These are phyloP conservation scores for Colletotrichum abscissum DNA, from an alignment of 2,329 filamentous ascomycete genomes.

Conservation along the genomic window DNA sequence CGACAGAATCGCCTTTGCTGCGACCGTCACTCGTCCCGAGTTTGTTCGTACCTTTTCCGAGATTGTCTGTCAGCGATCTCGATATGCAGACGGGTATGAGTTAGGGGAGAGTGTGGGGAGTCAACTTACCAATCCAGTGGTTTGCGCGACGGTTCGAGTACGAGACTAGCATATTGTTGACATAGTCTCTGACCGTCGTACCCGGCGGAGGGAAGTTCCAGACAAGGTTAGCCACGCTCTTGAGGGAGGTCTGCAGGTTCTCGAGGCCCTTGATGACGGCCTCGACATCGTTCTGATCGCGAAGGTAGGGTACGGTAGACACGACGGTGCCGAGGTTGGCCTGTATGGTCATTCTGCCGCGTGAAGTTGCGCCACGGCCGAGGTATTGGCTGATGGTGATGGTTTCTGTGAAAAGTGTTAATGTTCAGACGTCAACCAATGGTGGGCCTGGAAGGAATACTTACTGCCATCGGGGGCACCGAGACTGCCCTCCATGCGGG, in stretches of 20 bases:
- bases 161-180: conserved; percentile 58
- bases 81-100: too few relatives aligned
- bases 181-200: conserved; percentile 65
- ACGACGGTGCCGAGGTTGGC: conserved; percentile 68
- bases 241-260: conserved; percentile 66
- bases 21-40: conserved; percentile 68
- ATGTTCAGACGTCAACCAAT: neutral
- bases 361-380: conserved; percentile 70
- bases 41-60: conserved; percentile 63
- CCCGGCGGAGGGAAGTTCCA: conserved; percentile 65
- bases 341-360: conserved; percentile 71
- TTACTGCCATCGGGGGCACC: conserved; percentile 47
- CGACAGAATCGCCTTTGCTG: conserved; percentile 65
- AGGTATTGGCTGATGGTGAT: conserved; percentile 72
- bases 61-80: neutral
- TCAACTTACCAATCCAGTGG: conserved; percentile 61
- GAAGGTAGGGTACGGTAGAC: conserved; percentile 68
- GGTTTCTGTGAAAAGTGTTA: conserved; percentile 47
- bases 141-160: conserved; percentile 56
- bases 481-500: conserved; percentile 69
- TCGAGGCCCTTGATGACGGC: conserved; percentile 75
- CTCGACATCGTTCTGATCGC: conserved; percentile 67
- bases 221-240: conserved; percentile 64
- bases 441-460: conserved; percentile 19
- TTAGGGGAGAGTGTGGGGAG: too few relatives aligned